Conservation (phyloP, 768 basidiomycete species). For the Mycena leptocephala region DNA sequence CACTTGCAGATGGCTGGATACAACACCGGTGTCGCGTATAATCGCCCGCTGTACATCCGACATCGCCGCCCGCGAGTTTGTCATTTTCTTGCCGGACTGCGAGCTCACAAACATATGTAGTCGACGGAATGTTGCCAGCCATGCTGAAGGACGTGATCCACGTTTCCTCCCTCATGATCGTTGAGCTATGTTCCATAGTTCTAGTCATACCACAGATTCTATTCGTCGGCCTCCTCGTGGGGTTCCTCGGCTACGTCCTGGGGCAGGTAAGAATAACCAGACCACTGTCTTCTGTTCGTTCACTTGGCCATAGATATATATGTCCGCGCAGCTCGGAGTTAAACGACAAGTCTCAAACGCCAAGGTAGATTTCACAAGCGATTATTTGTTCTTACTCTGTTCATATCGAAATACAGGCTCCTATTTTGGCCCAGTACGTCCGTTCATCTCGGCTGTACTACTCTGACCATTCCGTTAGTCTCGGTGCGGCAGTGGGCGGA, state of each 20-base stretch:
- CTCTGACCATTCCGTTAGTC: background rate
- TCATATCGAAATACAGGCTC: background rate
- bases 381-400: background rate
- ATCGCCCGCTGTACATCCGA: background rate
- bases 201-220: background rate
- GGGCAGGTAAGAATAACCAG: background rate
- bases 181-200: slow-evolving; percentile 1
- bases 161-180: background rate
- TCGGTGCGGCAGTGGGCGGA: background rate
- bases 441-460: background rate
- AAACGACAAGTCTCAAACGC: background rate
- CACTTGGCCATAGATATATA: background rate
- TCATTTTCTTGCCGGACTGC: background rate
- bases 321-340: slow-evolving; percentile 8
- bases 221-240: background rate
- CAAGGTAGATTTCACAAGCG: background rate
- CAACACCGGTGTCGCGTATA: slow-evolving; percentile 2
- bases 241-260: background rate
- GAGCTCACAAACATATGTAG: background rate
- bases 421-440: slow-evolving; percentile 7
- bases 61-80: background rate
- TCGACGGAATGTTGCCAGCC: background rate
- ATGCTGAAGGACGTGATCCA: background rate
- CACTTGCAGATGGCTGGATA: slow-evolving; percentile 9
- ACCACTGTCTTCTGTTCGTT: background rate